Percentiles rank a stretch among this genome's conserved stretches.
phyloP scores from a whole-genome alignment of 768 basidiomycete genomes.

The Suillus plorans region DNA sequence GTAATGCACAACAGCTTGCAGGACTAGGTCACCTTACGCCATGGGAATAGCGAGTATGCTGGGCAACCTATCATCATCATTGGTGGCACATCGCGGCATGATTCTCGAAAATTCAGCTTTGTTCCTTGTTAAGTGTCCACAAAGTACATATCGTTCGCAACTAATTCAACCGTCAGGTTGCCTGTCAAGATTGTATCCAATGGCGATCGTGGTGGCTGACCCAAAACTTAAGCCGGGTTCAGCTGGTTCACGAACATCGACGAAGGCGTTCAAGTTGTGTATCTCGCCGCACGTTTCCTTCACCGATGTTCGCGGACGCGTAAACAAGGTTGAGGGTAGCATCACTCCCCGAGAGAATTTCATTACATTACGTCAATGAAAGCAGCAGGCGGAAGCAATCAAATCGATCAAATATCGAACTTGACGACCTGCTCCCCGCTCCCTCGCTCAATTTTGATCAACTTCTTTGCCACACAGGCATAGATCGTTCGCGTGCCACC shows the following conservation, averaged over 20 bases:
- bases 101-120: constrained; percentile 35
- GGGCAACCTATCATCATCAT: no score
- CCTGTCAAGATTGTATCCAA: no score
- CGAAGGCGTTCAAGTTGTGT: not conserved
- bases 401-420: constrained; percentile 57
- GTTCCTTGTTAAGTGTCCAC: constrained; percentile 33
- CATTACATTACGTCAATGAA: not conserved
- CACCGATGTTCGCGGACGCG: not conserved
- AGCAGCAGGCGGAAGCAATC: not conserved
- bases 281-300: no score
- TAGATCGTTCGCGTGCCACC: constrained; percentile 66
- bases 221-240: not conserved
- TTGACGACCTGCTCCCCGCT: constrained; percentile 73
- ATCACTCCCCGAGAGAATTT: not conserved
- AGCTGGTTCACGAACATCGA: not conserved
- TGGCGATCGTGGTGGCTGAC: no score
- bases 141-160: constrained; percentile 17
- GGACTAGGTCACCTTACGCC: constrained; percentile 19
- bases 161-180: no score
- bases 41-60: no score
- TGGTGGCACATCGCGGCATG: constrained; percentile 27
- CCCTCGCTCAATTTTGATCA: constrained; percentile 75
- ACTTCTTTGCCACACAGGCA: constrained; percentile 76
- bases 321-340: not conserved
- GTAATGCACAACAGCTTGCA: constrained; percentile 25